A percentile compares a stretch with the other conserved stretches of the same genome.
Conservation (phyloP, 2,329 filamentous ascomycete genomes). For the Myriosclerotinia curreyana region DNA sequence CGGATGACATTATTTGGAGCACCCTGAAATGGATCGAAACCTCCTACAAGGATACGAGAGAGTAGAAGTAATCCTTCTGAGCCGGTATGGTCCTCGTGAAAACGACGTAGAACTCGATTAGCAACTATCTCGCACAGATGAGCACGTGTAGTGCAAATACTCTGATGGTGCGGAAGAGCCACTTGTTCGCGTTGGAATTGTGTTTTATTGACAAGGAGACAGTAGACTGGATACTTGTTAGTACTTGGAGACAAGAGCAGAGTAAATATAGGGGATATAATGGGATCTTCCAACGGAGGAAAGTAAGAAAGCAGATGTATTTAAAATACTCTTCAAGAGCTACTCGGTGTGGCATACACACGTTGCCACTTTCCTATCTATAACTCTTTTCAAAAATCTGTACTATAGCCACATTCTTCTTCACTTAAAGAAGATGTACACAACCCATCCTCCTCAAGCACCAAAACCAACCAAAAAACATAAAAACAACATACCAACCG, state of each 20-base stretch:
- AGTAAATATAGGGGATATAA: not conserved
- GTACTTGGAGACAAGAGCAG: not conserved
- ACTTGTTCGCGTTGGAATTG: slow-evolving; percentile 78
- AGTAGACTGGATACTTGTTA: slow-evolving; percentile 59
- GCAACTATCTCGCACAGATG: slow-evolving; percentile 79
- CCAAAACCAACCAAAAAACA: not conserved
- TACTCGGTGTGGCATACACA: not conserved
- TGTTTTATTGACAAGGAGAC: slow-evolving; percentile 75
- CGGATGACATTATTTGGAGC: slow-evolving; percentile 65
- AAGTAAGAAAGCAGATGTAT: not conserved
- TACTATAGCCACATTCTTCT: not conserved
- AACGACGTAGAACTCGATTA: slow-evolving; percentile 71
- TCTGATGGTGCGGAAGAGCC: slow-evolving; percentile 73
- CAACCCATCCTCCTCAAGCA: not conserved
- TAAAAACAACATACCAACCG: slow-evolving; percentile 54
- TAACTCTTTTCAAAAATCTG: not conserved
- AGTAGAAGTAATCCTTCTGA: slow-evolving; percentile 68
- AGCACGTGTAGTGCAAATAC: slow-evolving; percentile 74
- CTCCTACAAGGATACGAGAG: slow-evolving; percentile 75
- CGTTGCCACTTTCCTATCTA: not conserved
- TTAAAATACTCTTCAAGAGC: not conserved
- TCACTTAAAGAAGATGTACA: not conserved
- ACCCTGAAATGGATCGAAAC: slow-evolving; percentile 83
- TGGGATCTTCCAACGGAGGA: not conserved
- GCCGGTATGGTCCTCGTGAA: slow-evolving; percentile 73